phyloP scores from a whole-genome alignment of 1,284 basidiomycete genomes.

The Ceratobasidium sp. region DNA sequence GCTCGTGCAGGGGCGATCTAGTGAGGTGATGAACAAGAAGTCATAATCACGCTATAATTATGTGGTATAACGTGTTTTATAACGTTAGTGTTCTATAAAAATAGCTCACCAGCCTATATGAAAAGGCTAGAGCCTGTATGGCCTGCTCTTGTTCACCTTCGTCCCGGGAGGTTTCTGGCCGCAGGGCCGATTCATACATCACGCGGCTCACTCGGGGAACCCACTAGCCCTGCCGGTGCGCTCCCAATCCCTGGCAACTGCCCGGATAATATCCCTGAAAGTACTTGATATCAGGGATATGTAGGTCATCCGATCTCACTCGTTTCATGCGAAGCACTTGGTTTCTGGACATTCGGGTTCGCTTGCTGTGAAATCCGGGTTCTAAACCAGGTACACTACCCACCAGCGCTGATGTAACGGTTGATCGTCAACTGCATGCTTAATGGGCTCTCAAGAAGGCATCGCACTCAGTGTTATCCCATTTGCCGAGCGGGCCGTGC shows the following conservation, averaged over 20 bases:
- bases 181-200: not conserved
- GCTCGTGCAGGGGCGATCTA: not conserved
- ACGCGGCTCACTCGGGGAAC: not conserved
- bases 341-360: not conserved
- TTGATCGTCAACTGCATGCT: not conserved
- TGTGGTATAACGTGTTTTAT: not conserved
- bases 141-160: not conserved
- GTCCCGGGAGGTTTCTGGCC: not conserved
- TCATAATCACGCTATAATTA: not conserved
- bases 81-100: not conserved
- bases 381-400: not conserved
- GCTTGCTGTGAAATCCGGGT: not conserved
- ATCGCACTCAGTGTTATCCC: not conserved
- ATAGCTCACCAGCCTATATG: not conserved
- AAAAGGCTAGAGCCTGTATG: not conserved
- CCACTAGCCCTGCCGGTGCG: not conserved
- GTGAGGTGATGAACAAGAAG: not conserved
- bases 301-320: not conserved
- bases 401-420: not conserved
- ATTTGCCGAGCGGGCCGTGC: slow-evolving; percentile 6
- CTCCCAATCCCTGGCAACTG: not conserved
- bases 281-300: too few relatives aligned
- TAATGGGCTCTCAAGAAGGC: not conserved
- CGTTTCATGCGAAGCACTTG: not conserved
- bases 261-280: not conserved